Evolutionary conservation across 345 rosid species (phyloP).

Genomic region (Excoecaria cochinchinensis): DNA sequence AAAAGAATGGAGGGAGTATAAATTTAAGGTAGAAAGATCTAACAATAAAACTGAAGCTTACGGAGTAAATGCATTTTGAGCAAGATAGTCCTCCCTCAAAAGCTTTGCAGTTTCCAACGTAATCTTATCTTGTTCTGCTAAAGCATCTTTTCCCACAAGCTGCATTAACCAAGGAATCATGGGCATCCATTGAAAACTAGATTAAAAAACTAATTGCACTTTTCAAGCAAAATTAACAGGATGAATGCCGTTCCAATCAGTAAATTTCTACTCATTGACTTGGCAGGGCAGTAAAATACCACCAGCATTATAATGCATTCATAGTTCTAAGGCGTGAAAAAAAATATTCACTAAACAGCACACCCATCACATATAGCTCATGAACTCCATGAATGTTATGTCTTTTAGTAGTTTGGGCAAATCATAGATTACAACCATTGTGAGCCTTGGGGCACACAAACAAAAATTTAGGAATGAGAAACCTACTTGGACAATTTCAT

Average conservation of each 20-base stretch:
- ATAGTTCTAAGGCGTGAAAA: not conserved
- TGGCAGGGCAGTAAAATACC: not conserved
- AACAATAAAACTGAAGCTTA: conserved; percentile 35
- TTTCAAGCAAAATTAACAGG: not conserved
- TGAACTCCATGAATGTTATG: not conserved
- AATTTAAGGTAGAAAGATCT: not conserved
- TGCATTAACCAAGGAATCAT: conserved; percentile 34
- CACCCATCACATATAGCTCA: not conserved
- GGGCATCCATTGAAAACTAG: conserved; percentile 8
- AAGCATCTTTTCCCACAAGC: conserved; percentile 99
- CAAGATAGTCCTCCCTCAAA: conserved; percentile 98
- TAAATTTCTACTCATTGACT: not conserved
- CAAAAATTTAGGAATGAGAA: not conserved
- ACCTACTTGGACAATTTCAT: conserved; percentile 97
- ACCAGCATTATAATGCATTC: not conserved
- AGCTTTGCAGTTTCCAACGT: conserved; percentile 97
- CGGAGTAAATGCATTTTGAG: conserved; percentile 99
- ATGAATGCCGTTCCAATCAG: not conserved
- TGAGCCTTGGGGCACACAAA: not conserved
- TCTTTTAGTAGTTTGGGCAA: not conserved
- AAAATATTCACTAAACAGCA: not conserved
- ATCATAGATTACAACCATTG: not conserved
- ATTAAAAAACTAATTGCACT: not conserved
- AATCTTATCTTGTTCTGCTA: conserved; percentile 95
- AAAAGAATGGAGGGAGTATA: too few species aligned